Evolutionary conservation across 306 rosid species (phyloP).

Genomic region (Pachyrhizus erosus): DNA sequence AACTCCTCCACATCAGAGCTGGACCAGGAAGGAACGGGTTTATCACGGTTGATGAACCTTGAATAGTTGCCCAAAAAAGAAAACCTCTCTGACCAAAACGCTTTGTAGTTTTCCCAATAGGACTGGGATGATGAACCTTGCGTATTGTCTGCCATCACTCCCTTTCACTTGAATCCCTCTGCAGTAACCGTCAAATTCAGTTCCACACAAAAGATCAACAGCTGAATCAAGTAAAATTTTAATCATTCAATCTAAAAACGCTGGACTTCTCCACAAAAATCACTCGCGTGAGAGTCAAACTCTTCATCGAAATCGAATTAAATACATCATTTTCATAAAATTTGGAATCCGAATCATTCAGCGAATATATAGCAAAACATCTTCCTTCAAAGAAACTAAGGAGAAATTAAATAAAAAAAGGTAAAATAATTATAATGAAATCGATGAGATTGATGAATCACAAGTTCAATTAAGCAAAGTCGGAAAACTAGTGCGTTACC

Average conservation of each 20-base stretch:
- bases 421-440: background rate
- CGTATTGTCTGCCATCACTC: conserved; percentile 46
- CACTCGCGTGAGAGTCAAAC: background rate
- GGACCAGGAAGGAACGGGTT: conserved; percentile 74
- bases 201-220: background rate
- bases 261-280: background rate
- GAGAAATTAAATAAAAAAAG: background rate
- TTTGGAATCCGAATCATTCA: background rate
- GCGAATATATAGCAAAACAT: background rate
- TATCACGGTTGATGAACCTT: conserved; percentile 62
- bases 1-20: conserved; percentile 69
- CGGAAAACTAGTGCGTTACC: background rate
- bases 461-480: background rate
- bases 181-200: conserved; percentile 15
- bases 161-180: conserved; percentile 32
- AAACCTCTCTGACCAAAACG: conserved; percentile 72
- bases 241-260: conserved; percentile 10
- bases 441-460: background rate
- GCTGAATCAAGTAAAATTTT: conserved; percentile 23
- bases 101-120: conserved; percentile 67
- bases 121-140: conserved; percentile 56
- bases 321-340: background rate
- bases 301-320: background rate
- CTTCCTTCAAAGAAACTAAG: background rate
- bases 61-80: conserved; percentile 65